Percentiles rank a stretch among this genome's conserved stretches.
Conservation (phyloP, 164 flowering plant species). For the Amborella trichopoda region DNA sequence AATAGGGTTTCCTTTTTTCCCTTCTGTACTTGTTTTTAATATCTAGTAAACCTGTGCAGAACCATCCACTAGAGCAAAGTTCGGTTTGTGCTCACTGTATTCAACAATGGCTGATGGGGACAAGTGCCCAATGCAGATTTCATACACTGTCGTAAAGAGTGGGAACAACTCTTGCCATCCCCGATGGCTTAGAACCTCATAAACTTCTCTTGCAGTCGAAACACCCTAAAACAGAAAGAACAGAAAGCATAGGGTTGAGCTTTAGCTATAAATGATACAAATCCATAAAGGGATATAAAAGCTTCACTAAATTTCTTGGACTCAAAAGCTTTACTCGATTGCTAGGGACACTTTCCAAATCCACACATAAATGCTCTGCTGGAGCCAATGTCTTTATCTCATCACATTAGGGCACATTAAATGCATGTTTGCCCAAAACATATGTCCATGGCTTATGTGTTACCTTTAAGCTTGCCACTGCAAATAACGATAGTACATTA, state of each 20-base stretch:
- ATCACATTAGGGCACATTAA: too few relatives aligned
- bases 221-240: conserved; percentile 45
- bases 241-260: background rate
- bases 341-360: background rate
- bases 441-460: too few relatives aligned
- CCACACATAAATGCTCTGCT: background rate
- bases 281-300: background rate
- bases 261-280: background rate
- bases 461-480: too few relatives aligned
- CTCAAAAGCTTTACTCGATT: background rate
- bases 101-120: conserved; percentile 81
- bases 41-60: conserved; percentile 17
- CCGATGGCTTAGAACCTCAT: conserved; percentile 65
- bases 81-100: conserved; percentile 35
- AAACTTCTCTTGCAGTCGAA: conserved; percentile 79
- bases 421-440: too few relatives aligned
- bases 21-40: too few relatives aligned
- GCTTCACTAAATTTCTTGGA: background rate
- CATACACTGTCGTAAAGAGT: conserved; percentile 71
- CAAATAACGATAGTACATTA: too few relatives aligned
- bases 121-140: conserved; percentile 62
- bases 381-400: too few relatives aligned
- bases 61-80: conserved; percentile 18
- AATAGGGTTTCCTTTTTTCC: too few relatives aligned
- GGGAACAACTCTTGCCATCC: conserved; percentile 88